Conservation (phyloP, 495 filamentous ascomycete species). For the Arthonia radiata region DNA sequence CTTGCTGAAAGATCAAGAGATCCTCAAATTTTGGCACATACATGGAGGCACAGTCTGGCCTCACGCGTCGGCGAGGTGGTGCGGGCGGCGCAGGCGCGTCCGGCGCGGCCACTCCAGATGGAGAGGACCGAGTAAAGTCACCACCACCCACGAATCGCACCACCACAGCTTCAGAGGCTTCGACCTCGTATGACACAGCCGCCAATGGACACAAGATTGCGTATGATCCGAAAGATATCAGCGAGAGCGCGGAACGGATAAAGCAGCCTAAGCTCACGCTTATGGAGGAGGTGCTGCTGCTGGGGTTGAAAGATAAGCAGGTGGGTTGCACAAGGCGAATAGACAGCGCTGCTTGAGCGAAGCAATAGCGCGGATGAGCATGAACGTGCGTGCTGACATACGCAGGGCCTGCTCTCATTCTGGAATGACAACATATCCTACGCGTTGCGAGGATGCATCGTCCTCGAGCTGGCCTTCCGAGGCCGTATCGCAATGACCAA, state of each 20-base stretch:
- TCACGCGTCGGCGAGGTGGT: slow-evolving; percentile 53
- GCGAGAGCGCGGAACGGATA: slow-evolving; percentile 83
- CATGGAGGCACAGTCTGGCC: slow-evolving; percentile 42
- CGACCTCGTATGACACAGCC: slow-evolving; percentile 73
- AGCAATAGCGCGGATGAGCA: too few relatives aligned
- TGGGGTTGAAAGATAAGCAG: slow-evolving; percentile 97
- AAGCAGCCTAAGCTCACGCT: slow-evolving; percentile 95
- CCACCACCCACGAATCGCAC: slow-evolving; percentile 40
- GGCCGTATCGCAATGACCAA: slow-evolving; percentile 97
- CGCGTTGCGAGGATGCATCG: slow-evolving; percentile 88
- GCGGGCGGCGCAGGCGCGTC: slow-evolving; percentile 27
- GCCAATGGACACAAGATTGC: slow-evolving; percentile 98
- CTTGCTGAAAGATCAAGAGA: too few relatives aligned
- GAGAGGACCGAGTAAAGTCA: slow-evolving; percentile 38
- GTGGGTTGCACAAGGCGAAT: too few relatives aligned
- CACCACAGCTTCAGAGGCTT: slow-evolving; percentile 44
- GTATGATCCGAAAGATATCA: slow-evolving; percentile 90
- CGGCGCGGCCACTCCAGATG: slow-evolving; percentile 30
- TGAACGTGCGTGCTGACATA: too few relatives aligned
- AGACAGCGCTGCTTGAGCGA: too few relatives aligned
- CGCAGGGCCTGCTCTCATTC: slow-evolving; percentile 86
- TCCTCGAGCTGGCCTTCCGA: slow-evolving; percentile 86
- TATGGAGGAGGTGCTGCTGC: slow-evolving; percentile 90
- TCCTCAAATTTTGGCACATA: too few relatives aligned
- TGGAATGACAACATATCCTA: slow-evolving; percentile 99